These are phyloP conservation scores for Ceratobasidium sp. DNA, from an alignment of 1,284 basidiomycete species.

Conservation along the genomic window DNA sequence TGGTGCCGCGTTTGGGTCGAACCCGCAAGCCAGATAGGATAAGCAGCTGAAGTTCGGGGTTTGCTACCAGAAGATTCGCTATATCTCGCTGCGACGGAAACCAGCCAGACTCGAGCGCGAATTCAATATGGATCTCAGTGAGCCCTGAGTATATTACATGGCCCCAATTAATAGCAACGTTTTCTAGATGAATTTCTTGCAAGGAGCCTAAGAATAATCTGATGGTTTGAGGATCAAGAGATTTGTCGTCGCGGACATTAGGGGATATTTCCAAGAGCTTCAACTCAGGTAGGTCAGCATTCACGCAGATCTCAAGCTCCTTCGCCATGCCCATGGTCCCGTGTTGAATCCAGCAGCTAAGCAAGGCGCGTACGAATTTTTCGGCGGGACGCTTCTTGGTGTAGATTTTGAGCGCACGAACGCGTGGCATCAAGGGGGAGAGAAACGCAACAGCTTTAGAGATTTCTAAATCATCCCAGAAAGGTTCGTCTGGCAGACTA, in stretches of 20 bases:
- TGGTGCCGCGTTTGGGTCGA: not conserved
- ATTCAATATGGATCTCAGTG: not conserved
- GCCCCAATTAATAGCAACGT: not conserved
- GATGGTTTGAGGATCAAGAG: not conserved
- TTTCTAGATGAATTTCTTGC: not conserved
- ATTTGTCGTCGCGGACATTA: not conserved
- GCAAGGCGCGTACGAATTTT: not conserved
- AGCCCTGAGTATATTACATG: not conserved
- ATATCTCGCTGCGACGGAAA: not conserved
- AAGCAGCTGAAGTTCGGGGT: not conserved
- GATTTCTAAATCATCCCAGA: not conserved
- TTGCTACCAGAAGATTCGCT: not conserved
- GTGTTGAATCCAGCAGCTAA: not conserved
- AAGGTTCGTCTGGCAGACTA: no score
- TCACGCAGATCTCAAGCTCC: not conserved
- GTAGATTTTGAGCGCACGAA: not conserved
- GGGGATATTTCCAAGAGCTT: not conserved
- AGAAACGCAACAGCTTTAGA: not conserved
- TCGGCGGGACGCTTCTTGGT: not conserved
- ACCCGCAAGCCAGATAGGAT: not conserved
- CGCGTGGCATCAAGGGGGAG: slow-evolving; percentile 2
- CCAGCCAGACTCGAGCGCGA: not conserved
- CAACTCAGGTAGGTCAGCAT: not conserved
- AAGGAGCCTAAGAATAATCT: not conserved
- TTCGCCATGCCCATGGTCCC: not conserved